phyloP scores from a whole-genome alignment of 257 asterid genomes.

The Nicotiana undulata region DNA sequence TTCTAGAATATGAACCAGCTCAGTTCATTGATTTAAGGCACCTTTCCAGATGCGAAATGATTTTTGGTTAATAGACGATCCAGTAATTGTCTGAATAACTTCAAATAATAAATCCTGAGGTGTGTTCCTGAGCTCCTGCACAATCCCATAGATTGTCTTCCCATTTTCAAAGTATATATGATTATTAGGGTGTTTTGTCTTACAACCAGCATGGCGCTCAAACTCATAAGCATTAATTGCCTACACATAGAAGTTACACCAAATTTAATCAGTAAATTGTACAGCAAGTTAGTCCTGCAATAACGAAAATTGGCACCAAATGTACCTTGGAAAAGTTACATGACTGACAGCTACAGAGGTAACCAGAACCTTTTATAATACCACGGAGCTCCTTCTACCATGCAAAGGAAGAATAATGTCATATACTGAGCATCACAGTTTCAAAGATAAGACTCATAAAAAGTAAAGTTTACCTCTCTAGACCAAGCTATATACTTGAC shows the following conservation, averaged over 20 bases:
- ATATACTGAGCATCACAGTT: neutral
- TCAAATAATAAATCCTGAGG: slow-evolving; percentile 27
- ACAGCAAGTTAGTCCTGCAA: neutral
- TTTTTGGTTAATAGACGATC: slow-evolving; percentile 26
- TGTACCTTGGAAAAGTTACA: slow-evolving; percentile 27
- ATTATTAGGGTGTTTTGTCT: slow-evolving; percentile 31
- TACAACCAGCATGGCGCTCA: slow-evolving; percentile 36
- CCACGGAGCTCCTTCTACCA: slow-evolving; percentile 28
- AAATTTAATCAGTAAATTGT: neutral
- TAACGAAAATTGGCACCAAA: neutral
- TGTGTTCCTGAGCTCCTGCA: slow-evolving; percentile 30
- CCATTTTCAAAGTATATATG: slow-evolving; percentile 35
- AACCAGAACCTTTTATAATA: slow-evolving; percentile 26
- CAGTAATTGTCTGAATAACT: slow-evolving; percentile 26
- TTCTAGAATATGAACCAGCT: neutral
- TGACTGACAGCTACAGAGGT: slow-evolving; percentile 28
- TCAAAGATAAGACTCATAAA: neutral
- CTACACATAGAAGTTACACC: slow-evolving; percentile 9
- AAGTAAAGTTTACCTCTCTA: slow-evolving; percentile 14
- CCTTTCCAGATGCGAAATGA: slow-evolving; percentile 32
- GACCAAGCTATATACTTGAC: slow-evolving; percentile 27
- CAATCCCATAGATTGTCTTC: slow-evolving; percentile 29
- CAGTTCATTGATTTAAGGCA: neutral
- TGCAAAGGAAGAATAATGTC: slow-evolving; percentile 4
- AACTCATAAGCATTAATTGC: slow-evolving; percentile 33